phyloP scores from a whole-genome alignment of 2,329 filamentous ascomycete species.

The Setomelanomma holmii region DNA sequence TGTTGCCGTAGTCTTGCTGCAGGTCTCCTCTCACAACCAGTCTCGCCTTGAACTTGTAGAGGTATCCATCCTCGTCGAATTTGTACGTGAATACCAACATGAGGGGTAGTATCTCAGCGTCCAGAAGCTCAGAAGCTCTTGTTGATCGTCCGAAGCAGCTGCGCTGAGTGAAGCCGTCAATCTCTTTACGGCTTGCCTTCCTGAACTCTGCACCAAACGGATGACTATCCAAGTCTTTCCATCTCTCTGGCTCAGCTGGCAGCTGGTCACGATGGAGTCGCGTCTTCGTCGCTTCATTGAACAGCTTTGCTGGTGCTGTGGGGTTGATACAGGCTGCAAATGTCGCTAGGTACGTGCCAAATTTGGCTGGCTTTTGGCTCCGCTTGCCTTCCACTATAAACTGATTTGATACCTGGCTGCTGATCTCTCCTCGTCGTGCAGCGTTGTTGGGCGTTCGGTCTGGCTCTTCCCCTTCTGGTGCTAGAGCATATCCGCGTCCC shows the following conservation, averaged over 20 bases:
- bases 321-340: slow-evolving; percentile 5
- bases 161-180: not conserved
- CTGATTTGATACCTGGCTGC: not conserved
- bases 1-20: slow-evolving; percentile 8
- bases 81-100: slow-evolving; percentile 19
- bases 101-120: slow-evolving; percentile 3
- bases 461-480: not conserved
- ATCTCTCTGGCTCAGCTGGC: not conserved
- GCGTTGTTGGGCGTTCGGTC: not conserved
- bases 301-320: not conserved
- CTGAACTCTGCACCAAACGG: not conserved
- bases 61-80: slow-evolving; percentile 16
- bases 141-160: slow-evolving; percentile 2
- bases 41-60: slow-evolving; percentile 14
- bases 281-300: not conserved
- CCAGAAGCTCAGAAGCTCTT: not conserved
- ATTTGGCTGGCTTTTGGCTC: slow-evolving; percentile 1
- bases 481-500: not conserved
- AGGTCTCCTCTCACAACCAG: slow-evolving; percentile 17
- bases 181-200: slow-evolving; percentile 1
- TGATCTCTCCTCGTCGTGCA: not conserved
- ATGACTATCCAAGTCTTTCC: not conserved
- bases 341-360: slow-evolving; percentile 4
- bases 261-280: not conserved
- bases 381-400: not conserved